Evolutionary conservation across 495 filamentous ascomycete genomes (phyloP), one percentile per base, ranked within the genome.

Genomic region (Symbiotaphrina buchneri): DNA sequence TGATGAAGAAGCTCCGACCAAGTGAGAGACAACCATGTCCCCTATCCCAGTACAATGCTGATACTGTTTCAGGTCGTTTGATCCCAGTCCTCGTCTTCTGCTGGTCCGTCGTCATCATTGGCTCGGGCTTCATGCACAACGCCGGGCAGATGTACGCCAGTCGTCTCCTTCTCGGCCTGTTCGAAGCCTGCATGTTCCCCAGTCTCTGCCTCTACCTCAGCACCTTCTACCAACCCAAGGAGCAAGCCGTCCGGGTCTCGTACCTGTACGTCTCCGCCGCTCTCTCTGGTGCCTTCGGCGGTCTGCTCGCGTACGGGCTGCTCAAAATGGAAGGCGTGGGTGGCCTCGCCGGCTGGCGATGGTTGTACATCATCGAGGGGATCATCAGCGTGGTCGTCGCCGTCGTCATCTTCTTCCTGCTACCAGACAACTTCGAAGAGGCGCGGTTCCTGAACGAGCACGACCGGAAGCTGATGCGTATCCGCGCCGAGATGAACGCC

Each of bases 331-430:
- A 33, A 7, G 24, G 23, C 8, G 28, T 25, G 15, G 10, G 18
- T 26, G 39, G 37, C 6, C 27, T 42, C 17, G 31, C 31, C 4
- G 26, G 32, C 15, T 42, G 36, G 37, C 7, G 40, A 11, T 44
- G 39, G 43, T 27, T 39, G 8, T 41, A 41, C 28, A 35, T 41
- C 28, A 28, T 43, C 16, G 41, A 46, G 20, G 28, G 18, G 8
- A 24, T 18, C 16, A 30, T 41, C 18, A 38, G 37, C 1, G 35
- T 41, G n/a, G 21, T 32, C 3, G 16, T 46, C n/a, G 27, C 31
- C 20, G 28, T 19, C 13, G 23, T 39, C 3, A 21, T 27, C 23
- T 35, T n/a, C 30, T 28, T 42, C 14, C 26, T 36, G 20, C 38
- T 43, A 5, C 43, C 32, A 2, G 30, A 20, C 4, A 16, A 10